Evolutionary conservation across 768 basidiomycete genomes (phyloP), one percentile per base, ranked within the genome.

Genomic region (Hydnum rufescens): DNA sequence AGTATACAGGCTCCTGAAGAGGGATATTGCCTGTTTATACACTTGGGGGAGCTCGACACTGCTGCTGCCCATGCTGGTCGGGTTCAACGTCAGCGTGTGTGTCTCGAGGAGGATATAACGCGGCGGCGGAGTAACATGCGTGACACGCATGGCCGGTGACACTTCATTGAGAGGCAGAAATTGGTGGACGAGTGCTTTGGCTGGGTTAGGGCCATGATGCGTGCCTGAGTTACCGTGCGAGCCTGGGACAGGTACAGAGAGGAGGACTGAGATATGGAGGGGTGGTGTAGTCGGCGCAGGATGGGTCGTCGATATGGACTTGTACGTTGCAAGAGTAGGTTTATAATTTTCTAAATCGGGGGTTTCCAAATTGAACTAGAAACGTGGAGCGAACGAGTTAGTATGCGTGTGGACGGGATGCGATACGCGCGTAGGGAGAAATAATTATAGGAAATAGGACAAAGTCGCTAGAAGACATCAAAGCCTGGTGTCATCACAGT

Each of bases 1-100:
- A 51, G 76, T 78, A 68, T 69, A 88, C 4, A 83, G 61, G 60
- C 81, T 82, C 49, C 85, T 73, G 67, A 87, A 88, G 19, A 86
- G 71, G 30, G 81, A 73, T 59, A 88, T 87, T 32, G 80, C 77
- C 58, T 86, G 78, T 64, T 88, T 88, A 72, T 88, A 88, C 51
- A 85, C 78, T 8, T 79, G 81, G 0, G 84, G 72, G 32, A 80
- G 75, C 13, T 77, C 74, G 34, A 80, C 69, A 44, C 32, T 23
- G 42, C 43, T 52, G 54, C 19, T 31, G 26, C 52, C 34, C 28
- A 43, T 62, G 59, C 46, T 62, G 58, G 32, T 32, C 23, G 39
- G 51, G 19, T 31, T 46, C 8, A 54, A 58, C 13, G 62, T 44
- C 31, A 60, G 60, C 19, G 61, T 43, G 36, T 54, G 55, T 49